Evolutionary conservation across 257 asterid species (phyloP), one percentile per base, ranked within the genome.

Genomic region (Verbena officinalis): DNA sequence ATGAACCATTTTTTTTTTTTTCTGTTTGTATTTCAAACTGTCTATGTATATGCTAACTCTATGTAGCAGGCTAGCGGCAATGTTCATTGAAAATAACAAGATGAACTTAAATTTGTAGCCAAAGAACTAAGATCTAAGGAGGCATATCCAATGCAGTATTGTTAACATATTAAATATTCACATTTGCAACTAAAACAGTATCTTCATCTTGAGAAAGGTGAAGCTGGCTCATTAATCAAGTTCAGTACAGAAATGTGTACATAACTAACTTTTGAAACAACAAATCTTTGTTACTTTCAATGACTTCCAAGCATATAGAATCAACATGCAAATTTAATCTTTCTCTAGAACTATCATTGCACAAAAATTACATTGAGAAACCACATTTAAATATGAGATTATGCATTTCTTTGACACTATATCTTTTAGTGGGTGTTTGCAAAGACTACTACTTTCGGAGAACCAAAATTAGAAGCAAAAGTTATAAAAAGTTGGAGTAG

Each of bases 181-280:
- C n/a, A n/a, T n/a, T n/a, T n/a, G n/a, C n/a, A n/a, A n/a, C n/a
- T 10, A n/a, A n/a, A 9, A 49, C 19, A 38, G 55, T 64, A 36
- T 17, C 34, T 16, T 23, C n/a, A n/a, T n/a, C n/a, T n/a, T n/a
- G 27, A 33, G 56, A 30, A 50, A 39, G 69, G 1, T 57, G 70
- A n/a, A 24, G 59, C 19, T 34, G 8, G n/a, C 72, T n/a, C 61
- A 53, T 36, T 15, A 27, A 40, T 27, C 27, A 54, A 65, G 12
- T 15, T 1, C 23, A 4, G 50, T 9, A 8, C 16, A 39, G 17
- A 27, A 13, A 24, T 21, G 27, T 43, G 46, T 15, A 10, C 48
- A 49, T 60, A 45, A 45, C 7, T 14, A 31, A 51, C 39, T 40
- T 21, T 23, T 19, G 0, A 21, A 33, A 7, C 12, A 46, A 13